Base-by-base conservation (phyloP, 2,329 filamentous ascomycete genomes). In the Chaetomiaceae sp. region DNA sequence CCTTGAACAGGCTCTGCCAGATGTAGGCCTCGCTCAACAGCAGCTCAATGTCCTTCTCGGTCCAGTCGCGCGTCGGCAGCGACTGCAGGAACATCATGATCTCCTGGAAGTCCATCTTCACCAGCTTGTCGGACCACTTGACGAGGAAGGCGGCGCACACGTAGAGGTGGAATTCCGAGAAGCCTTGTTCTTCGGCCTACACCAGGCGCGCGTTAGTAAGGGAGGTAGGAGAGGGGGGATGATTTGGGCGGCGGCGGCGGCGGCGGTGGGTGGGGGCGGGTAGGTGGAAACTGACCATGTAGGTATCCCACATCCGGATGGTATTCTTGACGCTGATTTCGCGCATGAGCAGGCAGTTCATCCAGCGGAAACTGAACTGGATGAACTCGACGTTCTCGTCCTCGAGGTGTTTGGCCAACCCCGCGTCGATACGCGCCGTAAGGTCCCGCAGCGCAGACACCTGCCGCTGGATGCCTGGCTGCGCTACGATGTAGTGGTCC, bases 11-110 rank as follows among this genome's bases (percentile, higher is more conserved):
- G 66, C 89, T 96, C 74, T 99, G 91, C 95, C 94, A 99, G 59
- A 99, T 96, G 65, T 94, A 99, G 3, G 94, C 94, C 73, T 99
- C 94, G 66, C 90, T 96, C 38, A 99, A 77, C 50, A 99, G 76
- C 54, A 99, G 79, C 69, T 97, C 94, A 64, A 99, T 95, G 66
- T 99, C 94, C 74, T 97, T 97, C 68, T 96, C 94, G 1, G 90
- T 96, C 94, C 94, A 99, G 50, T 86, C 81, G 62, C 87, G 86
- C 6, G 95, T 99, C 3, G 95, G 94, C 53, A 99, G 75, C 40
- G 90, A 89, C 72, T 99, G 94, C 50, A 99, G 75, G 67, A 99
- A 99, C 92, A 99, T 99, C 91, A 99, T 96, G 55, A 96, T 86
- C 70, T 96, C 92, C 74, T 97, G 80, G 61, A 97, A 97, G 69